Conservation (phyloP, 768 basidiomycete genomes). For the Rhizopogon vinicolor region DNA sequence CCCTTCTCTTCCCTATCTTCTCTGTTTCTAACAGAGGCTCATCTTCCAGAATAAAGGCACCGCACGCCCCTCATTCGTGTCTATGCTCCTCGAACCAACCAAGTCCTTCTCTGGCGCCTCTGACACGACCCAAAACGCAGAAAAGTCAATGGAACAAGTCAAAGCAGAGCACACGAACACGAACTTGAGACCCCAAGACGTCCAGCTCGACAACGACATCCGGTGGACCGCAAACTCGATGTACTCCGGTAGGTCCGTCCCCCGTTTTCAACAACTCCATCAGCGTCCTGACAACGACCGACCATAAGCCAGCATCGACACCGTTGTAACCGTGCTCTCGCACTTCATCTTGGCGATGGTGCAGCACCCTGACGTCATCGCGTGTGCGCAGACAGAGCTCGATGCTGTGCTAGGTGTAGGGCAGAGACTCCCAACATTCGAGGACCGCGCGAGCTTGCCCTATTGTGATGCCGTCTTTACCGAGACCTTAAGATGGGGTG, state of each 20-base stretch:
- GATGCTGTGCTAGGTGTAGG: conserved; percentile 49
- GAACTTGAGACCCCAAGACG: conserved; percentile 5
- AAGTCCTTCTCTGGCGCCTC: conserved; percentile 5
- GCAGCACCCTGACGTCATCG: conserved; percentile 49
- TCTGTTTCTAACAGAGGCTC: background rate
- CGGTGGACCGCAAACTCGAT: conserved; percentile 85
- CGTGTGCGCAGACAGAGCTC: conserved; percentile 60
- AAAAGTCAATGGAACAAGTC: conserved; percentile 16
- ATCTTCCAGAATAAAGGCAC: conserved; percentile 29
- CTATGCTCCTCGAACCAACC: conserved; percentile 50
- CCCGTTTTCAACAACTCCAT: background rate
- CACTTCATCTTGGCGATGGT: conserved; percentile 71
- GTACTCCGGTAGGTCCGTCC: conserved; percentile 43
- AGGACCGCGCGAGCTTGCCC: conserved; percentile 51
- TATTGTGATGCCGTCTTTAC: conserved; percentile 54
- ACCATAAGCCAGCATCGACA: conserved; percentile 50
- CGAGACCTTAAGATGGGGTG: conserved; percentile 54
- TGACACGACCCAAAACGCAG: conserved; percentile 10
- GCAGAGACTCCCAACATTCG: conserved; percentile 55
- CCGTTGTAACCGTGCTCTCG: conserved; percentile 42
- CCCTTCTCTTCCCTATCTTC: conserved; percentile 23
- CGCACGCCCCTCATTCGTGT: conserved; percentile 36
- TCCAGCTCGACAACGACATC: conserved; percentile 57
- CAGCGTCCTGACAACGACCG: background rate
- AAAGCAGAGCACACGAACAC: background rate